These are phyloP conservation scores for Colletotrichum sp. DNA, from an alignment of 2,329 filamentous ascomycete genomes.

Conservation along the genomic window DNA sequence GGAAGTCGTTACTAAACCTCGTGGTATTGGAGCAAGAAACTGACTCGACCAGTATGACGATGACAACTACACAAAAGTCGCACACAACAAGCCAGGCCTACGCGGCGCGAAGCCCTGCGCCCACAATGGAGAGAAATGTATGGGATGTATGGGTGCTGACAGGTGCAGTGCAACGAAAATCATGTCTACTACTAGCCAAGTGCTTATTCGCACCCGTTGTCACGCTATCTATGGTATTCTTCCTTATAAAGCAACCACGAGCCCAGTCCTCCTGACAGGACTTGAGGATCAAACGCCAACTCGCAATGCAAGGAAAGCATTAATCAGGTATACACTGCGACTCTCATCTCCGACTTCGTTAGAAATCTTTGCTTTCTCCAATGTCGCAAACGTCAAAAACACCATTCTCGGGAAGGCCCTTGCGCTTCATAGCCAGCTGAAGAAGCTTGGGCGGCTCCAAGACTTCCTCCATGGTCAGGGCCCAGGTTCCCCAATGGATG, in stretches of 20 bases:
- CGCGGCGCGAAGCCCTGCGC: neutral
- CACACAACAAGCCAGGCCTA: neutral
- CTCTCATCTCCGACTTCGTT: constrained; percentile 40
- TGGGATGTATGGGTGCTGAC: neutral
- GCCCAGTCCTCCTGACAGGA: neutral
- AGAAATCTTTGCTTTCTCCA: constrained; percentile 82
- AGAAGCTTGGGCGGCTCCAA: constrained; percentile 80
- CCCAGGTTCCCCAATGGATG: constrained; percentile 95
- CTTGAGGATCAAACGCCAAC: neutral
- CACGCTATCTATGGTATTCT: neutral
- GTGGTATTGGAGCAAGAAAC: neutral
- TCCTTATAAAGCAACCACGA: neutral
- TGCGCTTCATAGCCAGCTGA: constrained; percentile 71
- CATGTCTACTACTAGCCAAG: neutral
- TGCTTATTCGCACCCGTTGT: neutral
- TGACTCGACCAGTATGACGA: neutral
- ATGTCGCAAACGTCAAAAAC: constrained; percentile 85
- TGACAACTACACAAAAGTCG: neutral
- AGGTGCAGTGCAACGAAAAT: neutral
- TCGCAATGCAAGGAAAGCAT: neutral
- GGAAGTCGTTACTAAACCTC: neutral
- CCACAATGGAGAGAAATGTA: too few relatives aligned
- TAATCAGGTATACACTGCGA: neutral
- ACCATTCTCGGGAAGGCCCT: constrained; percentile 71
- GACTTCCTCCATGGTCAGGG: constrained; percentile 83